These are phyloP conservation scores for Nemania serpens DNA, from an alignment of 2,329 filamentous ascomycete genomes.

Conservation along the genomic window DNA sequence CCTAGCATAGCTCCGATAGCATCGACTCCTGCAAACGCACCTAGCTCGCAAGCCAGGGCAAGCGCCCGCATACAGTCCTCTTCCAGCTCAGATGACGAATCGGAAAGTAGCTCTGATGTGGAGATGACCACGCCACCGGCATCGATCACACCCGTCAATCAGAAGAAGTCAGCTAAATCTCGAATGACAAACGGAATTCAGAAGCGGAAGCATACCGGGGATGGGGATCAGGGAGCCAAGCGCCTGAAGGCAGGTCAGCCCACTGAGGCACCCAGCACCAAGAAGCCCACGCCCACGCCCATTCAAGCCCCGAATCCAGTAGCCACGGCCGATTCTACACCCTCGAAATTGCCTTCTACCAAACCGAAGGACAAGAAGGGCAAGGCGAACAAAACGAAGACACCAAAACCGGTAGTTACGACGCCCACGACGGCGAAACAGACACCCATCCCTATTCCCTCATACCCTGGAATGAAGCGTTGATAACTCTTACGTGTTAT, in stretches of 20 bases:
- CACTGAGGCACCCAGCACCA: conserved; percentile 22
- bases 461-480: conserved; percentile 34
- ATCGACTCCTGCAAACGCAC: background rate
- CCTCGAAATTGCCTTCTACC: conserved; percentile 30
- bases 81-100: conserved; percentile 44
- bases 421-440: conserved; percentile 24
- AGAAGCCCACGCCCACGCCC: conserved; percentile 43
- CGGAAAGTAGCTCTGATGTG: conserved; percentile 51
- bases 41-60: conserved; percentile 15
- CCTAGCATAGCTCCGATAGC: conserved; percentile 10
- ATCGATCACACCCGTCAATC: conserved; percentile 25
- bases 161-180: conserved; percentile 37
- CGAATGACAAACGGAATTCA: conserved; percentile 26
- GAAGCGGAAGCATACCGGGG: conserved; percentile 48
- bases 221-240: conserved; percentile 38
- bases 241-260: conserved; percentile 35
- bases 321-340: conserved; percentile 23
- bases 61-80: conserved; percentile 47
- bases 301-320: conserved; percentile 40
- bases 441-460: conserved; percentile 37
- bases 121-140: conserved; percentile 51
- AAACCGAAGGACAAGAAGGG: conserved; percentile 39
- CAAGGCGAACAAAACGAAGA: conserved; percentile 38
- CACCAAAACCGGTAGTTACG: conserved; percentile 26
- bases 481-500: conserved; percentile 6